These are phyloP conservation scores for Gynandropsis gynandra DNA, from an alignment of 345 rosid species.

Conservation along the genomic window DNA sequence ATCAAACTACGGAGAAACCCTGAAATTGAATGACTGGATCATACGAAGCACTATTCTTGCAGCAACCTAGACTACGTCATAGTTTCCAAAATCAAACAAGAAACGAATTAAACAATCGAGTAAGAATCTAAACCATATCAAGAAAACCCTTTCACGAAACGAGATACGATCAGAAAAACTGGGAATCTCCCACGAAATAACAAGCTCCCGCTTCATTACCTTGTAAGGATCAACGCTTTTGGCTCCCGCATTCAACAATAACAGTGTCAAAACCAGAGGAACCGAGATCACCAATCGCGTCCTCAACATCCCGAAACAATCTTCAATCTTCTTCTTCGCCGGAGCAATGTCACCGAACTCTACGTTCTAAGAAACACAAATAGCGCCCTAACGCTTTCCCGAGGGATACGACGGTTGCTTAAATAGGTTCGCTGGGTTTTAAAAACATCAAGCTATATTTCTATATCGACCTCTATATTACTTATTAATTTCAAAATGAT, in stretches of 20 bases:
- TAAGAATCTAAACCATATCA: not conserved
- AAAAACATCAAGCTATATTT: constrained; percentile 3
- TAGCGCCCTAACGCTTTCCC: constrained; percentile 17
- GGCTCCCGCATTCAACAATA: constrained; percentile 31
- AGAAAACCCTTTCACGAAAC: not conserved
- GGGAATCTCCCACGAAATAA: not conserved
- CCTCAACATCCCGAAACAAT: constrained; percentile 25
- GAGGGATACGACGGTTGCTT: constrained; percentile 20
- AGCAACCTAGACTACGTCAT: constrained; percentile 4
- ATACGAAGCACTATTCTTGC: not conserved
- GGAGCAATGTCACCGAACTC: constrained; percentile 8
- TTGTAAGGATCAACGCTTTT: constrained; percentile 65
- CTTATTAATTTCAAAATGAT: not conserved
- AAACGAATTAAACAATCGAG: not conserved
- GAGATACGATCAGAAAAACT: not conserved
- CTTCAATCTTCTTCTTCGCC: constrained; percentile 13
- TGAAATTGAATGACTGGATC: not conserved
- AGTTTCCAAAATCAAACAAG: not conserved
- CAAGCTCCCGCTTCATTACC: constrained; percentile 42
- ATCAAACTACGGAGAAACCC: not conserved
- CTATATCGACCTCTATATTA: not conserved
- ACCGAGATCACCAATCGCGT: constrained; percentile 18
- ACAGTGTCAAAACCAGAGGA: constrained; percentile 27
- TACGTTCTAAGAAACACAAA: too few relatives aligned
- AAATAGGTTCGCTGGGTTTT: constrained; percentile 35